Percentiles rank a stretch among this genome's conserved stretches.
phyloP scores from a whole-genome alignment of 2,329 filamentous ascomycete species.

The Byssothecium circinans region DNA sequence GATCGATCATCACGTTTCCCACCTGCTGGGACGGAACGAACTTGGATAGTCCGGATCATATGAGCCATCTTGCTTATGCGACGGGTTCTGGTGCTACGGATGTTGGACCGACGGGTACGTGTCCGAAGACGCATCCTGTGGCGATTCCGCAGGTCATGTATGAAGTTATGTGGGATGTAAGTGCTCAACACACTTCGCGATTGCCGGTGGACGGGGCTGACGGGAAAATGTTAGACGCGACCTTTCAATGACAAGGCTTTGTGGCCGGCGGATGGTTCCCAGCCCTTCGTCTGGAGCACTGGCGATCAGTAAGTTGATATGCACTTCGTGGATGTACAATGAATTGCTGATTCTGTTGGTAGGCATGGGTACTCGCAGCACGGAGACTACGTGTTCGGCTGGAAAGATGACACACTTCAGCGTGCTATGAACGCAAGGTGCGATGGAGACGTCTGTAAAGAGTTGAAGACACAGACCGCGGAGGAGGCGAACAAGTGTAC shows the following conservation, averaged over 20 bases:
- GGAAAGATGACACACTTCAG: constrained; percentile 35
- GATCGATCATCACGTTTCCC: constrained; percentile 69
- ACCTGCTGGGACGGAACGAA: constrained; percentile 69
- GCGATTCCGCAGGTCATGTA: constrained; percentile 36
- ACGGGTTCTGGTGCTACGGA: constrained; percentile 18
- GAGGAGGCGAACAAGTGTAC: constrained; percentile 34
- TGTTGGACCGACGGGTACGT: constrained; percentile 31
- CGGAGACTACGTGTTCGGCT: constrained; percentile 36
- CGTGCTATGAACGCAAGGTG: constrained; percentile 31
- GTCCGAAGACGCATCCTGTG: constrained; percentile 29
- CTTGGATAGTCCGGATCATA: no score
- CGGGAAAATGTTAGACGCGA: constrained; percentile 14
- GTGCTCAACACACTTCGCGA: constrained; percentile 1
- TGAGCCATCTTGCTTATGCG: constrained; percentile 63
- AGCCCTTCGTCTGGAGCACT: constrained; percentile 32
- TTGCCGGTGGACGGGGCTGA: constrained; percentile 5
- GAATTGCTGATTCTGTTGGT: neutral
- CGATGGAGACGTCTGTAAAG: constrained; percentile 23
- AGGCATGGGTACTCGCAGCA: constrained; percentile 22
- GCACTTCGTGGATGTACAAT: constrained; percentile 1
- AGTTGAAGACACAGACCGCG: constrained; percentile 21
- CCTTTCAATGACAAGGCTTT: constrained; percentile 19
- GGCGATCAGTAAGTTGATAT: constrained; percentile 32
- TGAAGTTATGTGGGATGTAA: constrained; percentile 34
- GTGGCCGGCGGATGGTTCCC: constrained; percentile 25